A percentile compares a stretch with the other conserved stretches of the same genome.
phyloP scores from a whole-genome alignment of 495 filamentous ascomycete species.

The Aspergillus nidulans region DNA sequence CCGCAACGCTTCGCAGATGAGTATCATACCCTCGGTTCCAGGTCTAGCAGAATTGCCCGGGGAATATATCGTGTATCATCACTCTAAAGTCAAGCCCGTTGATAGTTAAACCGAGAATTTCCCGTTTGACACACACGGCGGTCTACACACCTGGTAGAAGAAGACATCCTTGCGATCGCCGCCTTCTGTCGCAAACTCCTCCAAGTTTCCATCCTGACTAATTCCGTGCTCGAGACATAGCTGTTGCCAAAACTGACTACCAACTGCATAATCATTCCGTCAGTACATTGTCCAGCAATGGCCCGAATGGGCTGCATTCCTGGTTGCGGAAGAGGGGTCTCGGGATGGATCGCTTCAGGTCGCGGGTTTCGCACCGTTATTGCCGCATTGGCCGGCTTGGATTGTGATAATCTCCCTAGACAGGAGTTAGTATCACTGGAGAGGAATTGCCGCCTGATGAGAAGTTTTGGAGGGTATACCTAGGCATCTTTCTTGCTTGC shows the following conservation, averaged over 20 bases:
- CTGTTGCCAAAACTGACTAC: constrained; percentile 95
- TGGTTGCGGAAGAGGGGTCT: background rate
- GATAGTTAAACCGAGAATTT: background rate
- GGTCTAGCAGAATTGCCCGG: constrained; percentile 87
- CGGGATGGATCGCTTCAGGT: background rate
- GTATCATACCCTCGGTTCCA: constrained; percentile 76
- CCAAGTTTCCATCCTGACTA: constrained; percentile 91
- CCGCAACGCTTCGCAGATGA: background rate
- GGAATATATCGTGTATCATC: constrained; percentile 99
- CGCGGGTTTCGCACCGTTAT: constrained; percentile 68
- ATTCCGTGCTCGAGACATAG: constrained; percentile 97
- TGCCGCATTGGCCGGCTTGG: constrained; percentile 98
- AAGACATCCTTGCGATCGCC: constrained; percentile 98
- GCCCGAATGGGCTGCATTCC: background rate
- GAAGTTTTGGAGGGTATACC: constrained; percentile 26
- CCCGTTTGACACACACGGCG: background rate
- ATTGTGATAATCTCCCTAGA: constrained; percentile 97
- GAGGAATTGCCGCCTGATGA: background rate
- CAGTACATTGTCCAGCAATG: background rate
- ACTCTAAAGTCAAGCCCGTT: constrained; percentile 42
- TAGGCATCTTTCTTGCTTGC: constrained; percentile 39
- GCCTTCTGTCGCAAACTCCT: constrained; percentile 93
- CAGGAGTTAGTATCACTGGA: constrained; percentile 1
- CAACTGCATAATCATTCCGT: constrained; percentile 50
- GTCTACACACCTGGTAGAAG: constrained; percentile 74